These are phyloP conservation scores for Umbelopsis sp. DNA, from an alignment of 192 early-diverging fungal species.

Conservation along the genomic window DNA sequence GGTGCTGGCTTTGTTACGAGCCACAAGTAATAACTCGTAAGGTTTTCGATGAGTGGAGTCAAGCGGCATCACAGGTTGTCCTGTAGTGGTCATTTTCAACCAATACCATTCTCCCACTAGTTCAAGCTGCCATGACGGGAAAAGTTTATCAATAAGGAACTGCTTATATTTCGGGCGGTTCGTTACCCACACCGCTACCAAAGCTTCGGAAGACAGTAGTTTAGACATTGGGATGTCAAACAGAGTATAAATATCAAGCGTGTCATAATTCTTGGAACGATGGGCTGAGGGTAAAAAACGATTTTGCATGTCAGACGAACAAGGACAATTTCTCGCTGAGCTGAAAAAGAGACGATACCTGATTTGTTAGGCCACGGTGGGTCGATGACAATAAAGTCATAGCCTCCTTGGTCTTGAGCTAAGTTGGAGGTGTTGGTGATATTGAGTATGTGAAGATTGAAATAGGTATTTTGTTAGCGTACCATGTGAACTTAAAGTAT, in stretches of 20 bases:
- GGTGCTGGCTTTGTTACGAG: conserved; percentile 13
- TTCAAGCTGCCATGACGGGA: conserved; percentile 60
- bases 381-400: conserved; percentile 58
- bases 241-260: conserved; percentile 65
- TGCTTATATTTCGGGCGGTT: conserved; percentile 62
- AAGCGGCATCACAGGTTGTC: conserved; percentile 44
- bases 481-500: conserved; percentile 16
- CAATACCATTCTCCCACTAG: conserved; percentile 63
- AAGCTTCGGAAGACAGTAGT: conserved; percentile 37
- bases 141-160: conserved; percentile 67
- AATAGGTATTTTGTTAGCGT: neutral
- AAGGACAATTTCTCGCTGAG: neutral
- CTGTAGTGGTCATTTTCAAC: conserved; percentile 60
- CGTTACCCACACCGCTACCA: conserved; percentile 73
- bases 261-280: conserved; percentile 55
- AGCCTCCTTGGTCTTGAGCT: conserved; percentile 36
- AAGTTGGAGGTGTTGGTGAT: no score
- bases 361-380: conserved; percentile 75
- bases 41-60: conserved; percentile 58
- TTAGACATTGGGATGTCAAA: conserved; percentile 60
- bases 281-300: conserved; percentile 26
- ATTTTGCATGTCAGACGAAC: neutral
- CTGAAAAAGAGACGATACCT: conserved; percentile 31
- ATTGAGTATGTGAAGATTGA: neutral
- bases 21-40: conserved; percentile 66